These are phyloP conservation scores for Pelargonium exstipulatum DNA, from an alignment of 441 rosid genomes.

Conservation along the genomic window DNA sequence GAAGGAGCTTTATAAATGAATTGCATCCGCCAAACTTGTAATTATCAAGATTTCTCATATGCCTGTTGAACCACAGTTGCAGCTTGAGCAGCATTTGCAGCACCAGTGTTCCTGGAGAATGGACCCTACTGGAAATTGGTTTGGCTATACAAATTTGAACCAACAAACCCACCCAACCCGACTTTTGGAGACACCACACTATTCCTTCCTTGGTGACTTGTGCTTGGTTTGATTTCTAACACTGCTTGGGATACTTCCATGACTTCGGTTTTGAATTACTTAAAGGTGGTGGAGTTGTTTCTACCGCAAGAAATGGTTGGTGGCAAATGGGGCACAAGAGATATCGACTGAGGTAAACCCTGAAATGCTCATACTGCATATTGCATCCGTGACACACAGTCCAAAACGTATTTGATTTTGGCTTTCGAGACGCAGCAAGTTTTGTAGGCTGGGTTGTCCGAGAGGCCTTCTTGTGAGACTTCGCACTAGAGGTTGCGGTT, in stretches of 20 bases:
- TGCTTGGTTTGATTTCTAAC: slow-evolving; percentile 35
- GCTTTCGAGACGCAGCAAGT: slow-evolving; percentile 23
- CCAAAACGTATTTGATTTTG: slow-evolving; percentile 72
- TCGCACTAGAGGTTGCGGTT: slow-evolving; percentile 25
- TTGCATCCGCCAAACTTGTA: slow-evolving; percentile 15
- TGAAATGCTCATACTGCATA: slow-evolving; percentile 74
- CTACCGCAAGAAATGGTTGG: slow-evolving; percentile 59
- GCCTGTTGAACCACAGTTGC: too few species aligned
- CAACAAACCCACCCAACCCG: slow-evolving; percentile 13
- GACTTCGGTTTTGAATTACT: slow-evolving; percentile 34
- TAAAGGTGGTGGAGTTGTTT: slow-evolving; percentile 57
- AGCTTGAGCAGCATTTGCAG: too few species aligned
- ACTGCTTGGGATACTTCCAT: slow-evolving; percentile 50
- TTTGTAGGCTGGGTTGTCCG: background rate
- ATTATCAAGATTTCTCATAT: slow-evolving; percentile 10
- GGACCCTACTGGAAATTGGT: slow-evolving; percentile 42
- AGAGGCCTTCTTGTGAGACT: slow-evolving; percentile 26
- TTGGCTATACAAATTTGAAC: slow-evolving; percentile 29
- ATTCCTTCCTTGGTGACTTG: slow-evolving; percentile 30
- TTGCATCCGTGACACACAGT: slow-evolving; percentile 66
- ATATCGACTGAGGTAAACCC: slow-evolving; percentile 64
- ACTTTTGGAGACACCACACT: slow-evolving; percentile 8
- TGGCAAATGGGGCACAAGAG: slow-evolving; percentile 74
- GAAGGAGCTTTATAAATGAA: background rate
- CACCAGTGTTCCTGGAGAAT: slow-evolving; percentile 27